phyloP scores from a whole-genome alignment of 306 rosid genomes.

The Datisca glomerata region DNA sequence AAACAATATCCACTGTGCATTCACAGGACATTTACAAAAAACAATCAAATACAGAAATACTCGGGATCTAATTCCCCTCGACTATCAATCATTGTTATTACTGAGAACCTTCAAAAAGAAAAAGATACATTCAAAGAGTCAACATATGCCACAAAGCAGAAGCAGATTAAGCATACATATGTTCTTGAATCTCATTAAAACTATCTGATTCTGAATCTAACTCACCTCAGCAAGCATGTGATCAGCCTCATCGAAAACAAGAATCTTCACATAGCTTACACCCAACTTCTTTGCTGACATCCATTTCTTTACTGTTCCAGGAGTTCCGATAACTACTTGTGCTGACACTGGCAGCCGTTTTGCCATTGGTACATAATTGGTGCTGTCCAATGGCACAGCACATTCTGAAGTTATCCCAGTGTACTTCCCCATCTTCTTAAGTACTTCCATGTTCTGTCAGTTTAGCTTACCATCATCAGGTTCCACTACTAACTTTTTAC shows the following conservation, averaged over 20 bases:
- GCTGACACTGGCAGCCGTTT: conserved; percentile 50
- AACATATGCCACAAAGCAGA: too few species aligned
- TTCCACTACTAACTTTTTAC: too few species aligned
- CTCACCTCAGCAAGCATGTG: conserved; percentile 70
- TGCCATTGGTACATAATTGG: conserved; percentile 14
- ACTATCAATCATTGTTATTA: too few species aligned
- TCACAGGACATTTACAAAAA: too few species aligned
- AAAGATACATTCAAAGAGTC: too few species aligned
- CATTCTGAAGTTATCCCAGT: conserved; percentile 62
- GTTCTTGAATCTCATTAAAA: too few species aligned
- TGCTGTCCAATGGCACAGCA: conserved; percentile 55
- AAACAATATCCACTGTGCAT: too few species aligned
- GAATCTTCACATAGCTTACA: conserved; percentile 37
- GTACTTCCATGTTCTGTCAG: conserved; percentile 68
- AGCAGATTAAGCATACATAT: too few species aligned
- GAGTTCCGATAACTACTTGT: conserved; percentile 85
- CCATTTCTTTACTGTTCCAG: conserved; percentile 76
- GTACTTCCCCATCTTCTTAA: conserved; percentile 73
- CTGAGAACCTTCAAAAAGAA: too few species aligned
- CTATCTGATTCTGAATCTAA: too few species aligned
- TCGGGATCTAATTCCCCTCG: too few species aligned
- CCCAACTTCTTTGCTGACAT: conserved; percentile 45
- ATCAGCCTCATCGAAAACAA: conserved; percentile 95
- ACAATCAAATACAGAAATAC: too few species aligned
- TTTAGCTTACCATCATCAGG: background rate